Percentiles rank a stretch among this genome's conserved stretches.
These are phyloP conservation scores for Botrytis squamosa DNA, from an alignment of 2,329 filamentous ascomycete genomes.

Conservation along the genomic window DNA sequence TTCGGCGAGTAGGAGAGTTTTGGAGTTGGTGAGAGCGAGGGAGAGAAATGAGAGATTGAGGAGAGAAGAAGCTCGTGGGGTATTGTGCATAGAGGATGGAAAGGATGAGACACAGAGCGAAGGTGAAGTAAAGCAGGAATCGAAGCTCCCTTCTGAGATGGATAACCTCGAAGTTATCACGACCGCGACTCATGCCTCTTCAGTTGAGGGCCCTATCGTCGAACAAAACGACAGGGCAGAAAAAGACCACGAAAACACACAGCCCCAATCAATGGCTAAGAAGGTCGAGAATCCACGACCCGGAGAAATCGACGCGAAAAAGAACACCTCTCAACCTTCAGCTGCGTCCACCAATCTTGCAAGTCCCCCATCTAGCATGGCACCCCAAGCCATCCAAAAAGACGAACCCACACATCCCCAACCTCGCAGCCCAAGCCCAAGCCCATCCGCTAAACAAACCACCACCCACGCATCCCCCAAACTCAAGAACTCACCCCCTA, in stretches of 20 bases:
- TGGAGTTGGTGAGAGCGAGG: not conserved
- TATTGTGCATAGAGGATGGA: accelerated
- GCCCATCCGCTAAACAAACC: too few species aligned
- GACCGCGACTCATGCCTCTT: not conserved
- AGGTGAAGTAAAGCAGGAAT: not conserved
- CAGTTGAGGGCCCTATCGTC: not conserved
- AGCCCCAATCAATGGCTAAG: not conserved
- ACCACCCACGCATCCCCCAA: too few species aligned
- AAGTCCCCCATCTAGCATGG: accelerated
- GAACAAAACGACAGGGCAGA: not conserved
- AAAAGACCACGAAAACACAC: accelerated
- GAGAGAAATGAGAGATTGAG: not conserved
- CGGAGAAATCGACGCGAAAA: accelerated
- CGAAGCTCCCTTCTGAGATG: accelerated
- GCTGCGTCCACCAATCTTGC: accelerated
- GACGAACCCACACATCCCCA: too few species aligned
- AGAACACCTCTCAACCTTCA: accelerated
- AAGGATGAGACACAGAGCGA: not conserved
- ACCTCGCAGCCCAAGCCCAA: too few species aligned
- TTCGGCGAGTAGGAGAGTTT: accelerated
- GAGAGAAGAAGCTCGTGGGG: too few species aligned
- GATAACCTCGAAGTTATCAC: not conserved
- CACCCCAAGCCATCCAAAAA: too few species aligned
- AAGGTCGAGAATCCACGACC: not conserved
- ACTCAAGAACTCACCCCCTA: too few species aligned